These are phyloP conservation scores for Chytriomyces confervae DNA, from an alignment of 192 early-diverging fungal genomes.

Conservation along the genomic window DNA sequence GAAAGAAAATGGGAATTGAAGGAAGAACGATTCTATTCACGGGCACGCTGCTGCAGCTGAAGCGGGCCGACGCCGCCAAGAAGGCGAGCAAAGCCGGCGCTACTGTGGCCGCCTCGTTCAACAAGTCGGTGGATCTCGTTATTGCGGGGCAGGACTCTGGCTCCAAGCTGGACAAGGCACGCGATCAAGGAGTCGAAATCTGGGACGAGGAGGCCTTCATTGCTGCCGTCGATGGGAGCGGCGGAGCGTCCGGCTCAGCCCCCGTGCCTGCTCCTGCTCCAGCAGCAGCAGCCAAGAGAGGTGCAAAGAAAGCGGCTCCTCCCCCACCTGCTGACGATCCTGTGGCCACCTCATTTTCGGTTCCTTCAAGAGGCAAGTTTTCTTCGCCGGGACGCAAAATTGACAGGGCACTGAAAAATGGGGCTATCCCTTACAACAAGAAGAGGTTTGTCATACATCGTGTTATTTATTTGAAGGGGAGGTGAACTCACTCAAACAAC, in stretches of 20 bases:
- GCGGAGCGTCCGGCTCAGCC: not conserved
- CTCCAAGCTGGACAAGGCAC: constrained; percentile 12
- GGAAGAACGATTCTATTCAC: not conserved
- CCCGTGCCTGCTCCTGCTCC: not conserved
- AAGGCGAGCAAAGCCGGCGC: not conserved
- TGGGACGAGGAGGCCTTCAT: constrained; percentile 8
- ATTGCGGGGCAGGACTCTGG: not conserved
- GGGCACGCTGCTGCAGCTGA: not conserved
- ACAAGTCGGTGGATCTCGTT: constrained; percentile 5
- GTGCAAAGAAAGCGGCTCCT: not conserved
- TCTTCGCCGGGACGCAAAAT: not conserved
- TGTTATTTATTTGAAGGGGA: not conserved
- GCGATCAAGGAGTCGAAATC: constrained; percentile 6
- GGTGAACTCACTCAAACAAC: not conserved
- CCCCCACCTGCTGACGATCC: not conserved
- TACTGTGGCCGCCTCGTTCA: not conserved
- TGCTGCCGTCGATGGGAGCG: not conserved
- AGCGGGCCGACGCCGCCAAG: constrained; percentile 15
- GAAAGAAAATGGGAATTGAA: not conserved
- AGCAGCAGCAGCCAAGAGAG: not conserved
- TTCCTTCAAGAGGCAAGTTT: not conserved
- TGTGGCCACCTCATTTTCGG: too few species aligned
- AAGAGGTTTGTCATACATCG: not conserved
- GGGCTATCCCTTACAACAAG: not conserved
- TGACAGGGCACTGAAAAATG: not conserved